Evolutionary conservation across 2,329 filamentous ascomycete genomes (phyloP), one percentile per base, ranked within the genome.

Genomic region (Cordyceps cateniannulata): DNA sequence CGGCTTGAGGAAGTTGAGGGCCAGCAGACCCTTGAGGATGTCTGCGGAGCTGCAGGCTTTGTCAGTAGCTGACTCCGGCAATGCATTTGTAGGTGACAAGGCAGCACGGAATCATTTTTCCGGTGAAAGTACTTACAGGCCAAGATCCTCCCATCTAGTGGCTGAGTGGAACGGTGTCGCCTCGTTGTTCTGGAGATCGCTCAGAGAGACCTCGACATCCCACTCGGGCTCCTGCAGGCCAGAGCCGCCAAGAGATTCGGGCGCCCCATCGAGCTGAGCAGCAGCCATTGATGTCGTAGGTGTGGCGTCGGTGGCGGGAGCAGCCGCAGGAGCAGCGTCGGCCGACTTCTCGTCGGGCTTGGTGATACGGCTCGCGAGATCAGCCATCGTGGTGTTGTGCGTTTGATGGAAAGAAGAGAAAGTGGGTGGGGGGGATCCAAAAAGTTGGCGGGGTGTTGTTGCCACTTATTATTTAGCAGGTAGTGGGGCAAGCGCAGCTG

Each of bases 141-240:
- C 87, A 61, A 98, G 84, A 65, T 97, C 87, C 66, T 95, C 85
- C 72, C 97, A 99, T 1, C 83, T 85, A 67, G 88, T 88, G 54
- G 88, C 87, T 3, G 93, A 97, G 73, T 86, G 95, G 25, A 98
- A 84, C 12, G 93, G 93, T 70, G 92, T 93, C 69, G 91, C 88
- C 12, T 89, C 86, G 70, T 97, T 91, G 32, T 86, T 85, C 75
- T 97, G 92, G 59, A 96, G 81, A 70, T 96, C 92, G 68, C 88
- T 93, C 62, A 98, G 84, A 75, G 93, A 95, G 68, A 99, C 91
- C 70, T 96, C 89, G 66, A 99, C 93, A 66, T 95, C 89, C 75
- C 89, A 96, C 62, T 89, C 86, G 4, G 87, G 86, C 73, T 97
- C 90, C 51, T 83, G 74, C 29, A 87, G 77, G 52, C 78, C 79